A percentile compares a stretch with the other conserved stretches of the same genome.
phyloP scores from a whole-genome alignment of 2,329 filamentous ascomycete species.

The Pseudogymnoascus sp. region DNA sequence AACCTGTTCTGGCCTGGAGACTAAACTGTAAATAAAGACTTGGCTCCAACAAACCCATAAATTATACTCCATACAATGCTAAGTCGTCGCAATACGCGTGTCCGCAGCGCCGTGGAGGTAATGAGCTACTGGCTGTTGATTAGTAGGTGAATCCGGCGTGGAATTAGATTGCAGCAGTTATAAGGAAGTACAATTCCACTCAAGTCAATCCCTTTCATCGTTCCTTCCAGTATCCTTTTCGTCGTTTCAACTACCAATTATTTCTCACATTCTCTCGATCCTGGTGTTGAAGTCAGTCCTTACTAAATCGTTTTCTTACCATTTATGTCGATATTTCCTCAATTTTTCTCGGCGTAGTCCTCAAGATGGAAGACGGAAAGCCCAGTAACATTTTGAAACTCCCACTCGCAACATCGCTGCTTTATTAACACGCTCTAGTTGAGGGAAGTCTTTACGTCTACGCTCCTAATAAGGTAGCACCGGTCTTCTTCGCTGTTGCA shows the following conservation, averaged over 20 bases:
- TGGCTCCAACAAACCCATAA: not conserved
- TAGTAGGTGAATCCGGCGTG: not conserved
- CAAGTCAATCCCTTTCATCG: not conserved
- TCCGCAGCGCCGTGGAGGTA: not conserved
- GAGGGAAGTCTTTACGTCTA: conserved; percentile 35
- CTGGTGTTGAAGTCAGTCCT: not conserved
- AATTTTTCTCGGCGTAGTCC: not conserved
- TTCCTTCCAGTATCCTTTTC: not conserved
- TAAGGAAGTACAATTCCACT: not conserved
- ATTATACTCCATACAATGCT: not conserved
- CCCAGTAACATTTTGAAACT: not conserved
- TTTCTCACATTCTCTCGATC: not conserved
- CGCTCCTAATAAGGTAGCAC: conserved; percentile 43
- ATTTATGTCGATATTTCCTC: not conserved
- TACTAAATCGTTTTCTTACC: not conserved
- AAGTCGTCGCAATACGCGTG: conserved; percentile 8
- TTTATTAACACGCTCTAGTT: conserved; percentile 7
- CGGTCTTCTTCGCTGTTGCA: conserved; percentile 42
- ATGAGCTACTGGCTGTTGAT: not conserved
- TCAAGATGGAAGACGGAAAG: conserved; percentile 8
- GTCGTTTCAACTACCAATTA: not conserved
- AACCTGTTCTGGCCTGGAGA: not conserved
- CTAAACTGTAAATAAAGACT: not conserved
- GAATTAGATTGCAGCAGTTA: not conserved
- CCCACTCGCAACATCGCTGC: not conserved